Evolutionary conservation across 2,329 filamentous ascomycete genomes (phyloP), one percentile per base, ranked within the genome.

Genomic region (Paracoccidioides lutzii): DNA sequence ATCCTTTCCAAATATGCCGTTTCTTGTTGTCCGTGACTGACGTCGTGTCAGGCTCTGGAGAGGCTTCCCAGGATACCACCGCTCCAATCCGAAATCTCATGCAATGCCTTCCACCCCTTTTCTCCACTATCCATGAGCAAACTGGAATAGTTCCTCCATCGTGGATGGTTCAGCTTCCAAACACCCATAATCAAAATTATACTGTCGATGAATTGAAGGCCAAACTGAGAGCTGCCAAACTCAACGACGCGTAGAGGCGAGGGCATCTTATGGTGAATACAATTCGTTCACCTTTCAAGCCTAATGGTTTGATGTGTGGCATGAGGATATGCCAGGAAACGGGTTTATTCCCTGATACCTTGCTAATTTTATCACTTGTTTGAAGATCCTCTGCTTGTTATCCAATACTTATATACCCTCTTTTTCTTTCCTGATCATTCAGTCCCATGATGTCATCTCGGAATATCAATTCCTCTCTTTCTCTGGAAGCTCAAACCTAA

Each of bases 61-160:
- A 69, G 43, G 68, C 71, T 44, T 59, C 62, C 35, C 74, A 79
- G 55, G 83, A 87, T 57, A 70, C 77, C 7, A 73, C 78, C 30
- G 80, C 79, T 1, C 78, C 85, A 3, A 84, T 93, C 72, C 78
- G 87, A 61, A 90, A 91, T 62, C 78, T 94, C 41, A 90, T 93
- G 73, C 88, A 93, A 76, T 86, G 83, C 67, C 75, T 94, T 59
- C 89, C 89, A 40, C 89, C 89, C 4, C 76, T 94, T 22, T 83
- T 94, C 73, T 83, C 80, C 8, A 94, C 89, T 0, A 91, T 95
- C 65, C 85, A 93, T 63, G 88, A 94, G 58, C 89, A 95, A 75
- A 94, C 88, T 0, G 88, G 88, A 0, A 90, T 94, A 64, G 78
- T 79, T 0, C 81, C 90, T 5, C 89, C 89, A 0, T 81, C 80